Base-by-base conservation (phyloP, 2,329 filamentous ascomycete genomes). In the Pseudogymnoascus sp. region DNA sequence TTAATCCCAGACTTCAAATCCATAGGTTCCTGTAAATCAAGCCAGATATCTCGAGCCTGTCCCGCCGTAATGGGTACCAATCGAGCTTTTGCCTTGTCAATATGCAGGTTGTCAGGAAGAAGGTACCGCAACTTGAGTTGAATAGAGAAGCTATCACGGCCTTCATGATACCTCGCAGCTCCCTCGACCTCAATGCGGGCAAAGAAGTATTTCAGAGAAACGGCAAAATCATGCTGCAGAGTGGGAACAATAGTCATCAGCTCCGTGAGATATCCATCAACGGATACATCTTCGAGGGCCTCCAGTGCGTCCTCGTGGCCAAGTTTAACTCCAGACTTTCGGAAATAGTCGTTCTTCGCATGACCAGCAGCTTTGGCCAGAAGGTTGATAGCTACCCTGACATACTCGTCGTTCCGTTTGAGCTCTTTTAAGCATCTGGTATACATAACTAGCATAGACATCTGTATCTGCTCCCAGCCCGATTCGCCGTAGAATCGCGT, bases 401-500 rank as follows among this genome's bases (percentile, higher is more conserved):
- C 86, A 70, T 92, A 96, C 66, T 96, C 91, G 61, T 93, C 89
- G 65, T 86, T 86, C 12, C 86, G 85, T 59, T 89, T 81, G 28
- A 96, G 82, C 68, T 90, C 83, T 67, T 89, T 88, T 28, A 99
- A 81, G 73, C 93, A 98, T 59, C 84, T 83, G 0, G 90, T 85
- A 72, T 97, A 95, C 81, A 97, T 89, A 67, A 90, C 84, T 5
- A 98, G 81, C 83, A 96, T 90, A 0, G 89, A 89, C 3, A 91
- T 79, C 72, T 98, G 92, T 11, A 96, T 80, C 0, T 88, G 78
- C 61, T 83, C 86, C 93, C 95, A 98, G 53, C 87, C 84, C 63
- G 84, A 86, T 63, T 88, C 85, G 0, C 88, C 89, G 69, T 95
- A 96, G 66, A 90, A 89, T 0, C 89, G 87, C 0, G 90, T 88